Evolutionary conservation across 2,329 filamentous ascomycete species (phyloP), one percentile per base, ranked within the genome.

Genomic region (Thielaviopsis punctulata): DNA sequence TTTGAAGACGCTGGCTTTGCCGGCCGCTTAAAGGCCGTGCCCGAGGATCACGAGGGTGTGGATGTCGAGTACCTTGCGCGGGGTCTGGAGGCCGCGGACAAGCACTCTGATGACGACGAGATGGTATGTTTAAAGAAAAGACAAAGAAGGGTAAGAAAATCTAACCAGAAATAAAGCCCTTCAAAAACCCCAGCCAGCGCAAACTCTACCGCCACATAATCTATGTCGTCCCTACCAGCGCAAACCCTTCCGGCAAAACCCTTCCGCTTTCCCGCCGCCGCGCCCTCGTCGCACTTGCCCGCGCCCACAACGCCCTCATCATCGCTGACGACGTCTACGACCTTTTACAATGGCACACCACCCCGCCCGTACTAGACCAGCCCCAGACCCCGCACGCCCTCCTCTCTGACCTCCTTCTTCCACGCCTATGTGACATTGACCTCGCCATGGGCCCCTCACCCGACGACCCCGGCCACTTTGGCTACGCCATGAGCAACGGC

Each of bases 321-420:
- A 73, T 95, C 24, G 78, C 78, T 48, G 90, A 96, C 66, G 92
- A 98, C 64, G 88, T 96, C 9, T 98, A 98, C 63, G 90, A 96
- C 64, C 83, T 90, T 58, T 72, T 96, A 4, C 84, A 89, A 62
- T 95, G 88, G 86, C 75, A 77, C 2, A 60, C 69, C 0, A 61
- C 67, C 45, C 36, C 56, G 18, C 22, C 57, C 6, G 53, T n/a
- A n/a, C n/a, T n/a, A n/a, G n/a, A n/a, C 46, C 22, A 56, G 49
- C 6, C 51, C 24, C 23, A 45, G 2, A 18, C 36, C 3, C 39
- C 56, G 2, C 46, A 43, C 5, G 50, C 52, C 24, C 59, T 58
- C 18, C n/a, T 60, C 21, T 52, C 55, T 39, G 55, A 56, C 24
- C 61, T 83, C 45, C 76, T 80, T 12, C 77, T 88, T 8, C 86